Conservation (phyloP, 116 monocot species). For the Papilionanthe hybrid region DNA sequence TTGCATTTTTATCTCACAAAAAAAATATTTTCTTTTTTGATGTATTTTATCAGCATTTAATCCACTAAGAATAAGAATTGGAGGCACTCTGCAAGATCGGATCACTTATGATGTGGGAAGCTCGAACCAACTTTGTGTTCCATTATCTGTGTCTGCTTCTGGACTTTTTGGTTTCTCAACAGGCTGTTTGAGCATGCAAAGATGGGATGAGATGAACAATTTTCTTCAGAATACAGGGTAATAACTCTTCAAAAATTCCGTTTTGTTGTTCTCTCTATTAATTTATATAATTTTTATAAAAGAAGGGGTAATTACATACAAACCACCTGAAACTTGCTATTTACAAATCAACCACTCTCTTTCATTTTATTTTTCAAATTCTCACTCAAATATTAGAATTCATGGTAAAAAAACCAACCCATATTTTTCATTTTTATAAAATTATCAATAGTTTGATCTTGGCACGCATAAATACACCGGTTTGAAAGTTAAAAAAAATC, state of each 20-base stretch:
- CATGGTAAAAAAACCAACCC: too few relatives aligned
- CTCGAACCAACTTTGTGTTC: conserved; percentile 24
- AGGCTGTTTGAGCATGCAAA: conserved; percentile 62
- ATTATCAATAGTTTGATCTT: too few relatives aligned
- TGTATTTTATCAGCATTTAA: conserved; percentile 42
- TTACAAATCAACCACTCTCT: too few relatives aligned
- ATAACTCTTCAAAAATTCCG: not conserved
- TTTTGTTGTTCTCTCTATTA: not conserved
- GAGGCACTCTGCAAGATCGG: conserved; percentile 83
- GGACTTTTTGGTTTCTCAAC: conserved; percentile 65
- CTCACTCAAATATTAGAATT: too few relatives aligned
- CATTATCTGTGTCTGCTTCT: conserved; percentile 26
- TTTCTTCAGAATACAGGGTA: conserved; percentile 65
- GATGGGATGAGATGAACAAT: conserved; percentile 61
- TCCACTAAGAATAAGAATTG: conserved; percentile 67
- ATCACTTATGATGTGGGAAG: conserved; percentile 50
- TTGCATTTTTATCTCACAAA: too few relatives aligned
- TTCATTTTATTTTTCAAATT: too few relatives aligned
- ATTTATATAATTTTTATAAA: not conserved
- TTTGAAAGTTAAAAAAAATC: too few relatives aligned
- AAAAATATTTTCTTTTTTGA: not conserved
- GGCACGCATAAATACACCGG: too few relatives aligned
- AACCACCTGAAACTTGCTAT: too few relatives aligned
- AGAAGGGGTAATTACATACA: too few relatives aligned
- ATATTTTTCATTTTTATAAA: too few relatives aligned